These are phyloP conservation scores for Periconia sp. DNA, from an alignment of 2,329 filamentous ascomycete species.

Conservation along the genomic window DNA sequence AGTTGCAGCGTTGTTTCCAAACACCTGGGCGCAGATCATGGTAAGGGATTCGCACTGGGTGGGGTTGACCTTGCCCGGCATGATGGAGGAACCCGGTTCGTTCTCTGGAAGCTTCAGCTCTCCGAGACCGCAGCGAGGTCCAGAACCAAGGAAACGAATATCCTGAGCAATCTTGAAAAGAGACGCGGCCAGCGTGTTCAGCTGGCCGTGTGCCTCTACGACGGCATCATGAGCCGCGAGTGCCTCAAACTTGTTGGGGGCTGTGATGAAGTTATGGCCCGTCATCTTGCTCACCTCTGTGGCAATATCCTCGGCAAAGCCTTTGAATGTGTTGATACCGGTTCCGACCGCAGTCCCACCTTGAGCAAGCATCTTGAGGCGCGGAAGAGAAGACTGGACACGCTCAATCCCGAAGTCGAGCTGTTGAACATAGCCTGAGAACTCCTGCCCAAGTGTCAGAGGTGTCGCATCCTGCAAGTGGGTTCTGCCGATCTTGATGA, in stretches of 20 bases:
- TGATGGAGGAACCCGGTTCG: slow-evolving; percentile 96
- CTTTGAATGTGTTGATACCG: slow-evolving; percentile 95
- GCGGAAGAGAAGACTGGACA: slow-evolving; percentile 80
- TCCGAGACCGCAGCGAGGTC: slow-evolving; percentile 92
- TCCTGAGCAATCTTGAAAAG: slow-evolving; percentile 99
- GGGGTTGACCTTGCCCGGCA: slow-evolving; percentile 99
- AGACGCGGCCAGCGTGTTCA: slow-evolving; percentile 90
- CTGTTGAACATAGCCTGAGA: slow-evolving; percentile 96
- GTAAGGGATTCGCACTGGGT: slow-evolving; percentile 98
- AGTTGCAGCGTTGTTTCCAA: slow-evolving; percentile 93
- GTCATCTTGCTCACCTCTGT: slow-evolving; percentile 91
- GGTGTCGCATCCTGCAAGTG: slow-evolving; percentile 98
- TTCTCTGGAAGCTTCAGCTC: slow-evolving; percentile 96
- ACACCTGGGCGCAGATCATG: slow-evolving; percentile 97
- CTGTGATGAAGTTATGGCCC: slow-evolving; percentile 90
- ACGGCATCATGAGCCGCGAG: slow-evolving; percentile 95
- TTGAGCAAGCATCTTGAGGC: slow-evolving; percentile 86
- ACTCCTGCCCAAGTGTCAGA: slow-evolving; percentile 93
- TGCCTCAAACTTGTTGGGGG: slow-evolving; percentile 98
- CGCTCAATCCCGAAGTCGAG: slow-evolving; percentile 89
- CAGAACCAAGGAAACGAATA: slow-evolving; percentile 94
- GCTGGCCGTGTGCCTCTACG: slow-evolving; percentile 88
- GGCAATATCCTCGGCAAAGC: slow-evolving; percentile 93
- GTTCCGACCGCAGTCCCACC: slow-evolving; percentile 97
- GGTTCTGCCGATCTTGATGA: slow-evolving; percentile 99